Evolutionary conservation across 2,329 filamentous ascomycete genomes (phyloP).

Genomic region (Niveomyces coronatus): DNA sequence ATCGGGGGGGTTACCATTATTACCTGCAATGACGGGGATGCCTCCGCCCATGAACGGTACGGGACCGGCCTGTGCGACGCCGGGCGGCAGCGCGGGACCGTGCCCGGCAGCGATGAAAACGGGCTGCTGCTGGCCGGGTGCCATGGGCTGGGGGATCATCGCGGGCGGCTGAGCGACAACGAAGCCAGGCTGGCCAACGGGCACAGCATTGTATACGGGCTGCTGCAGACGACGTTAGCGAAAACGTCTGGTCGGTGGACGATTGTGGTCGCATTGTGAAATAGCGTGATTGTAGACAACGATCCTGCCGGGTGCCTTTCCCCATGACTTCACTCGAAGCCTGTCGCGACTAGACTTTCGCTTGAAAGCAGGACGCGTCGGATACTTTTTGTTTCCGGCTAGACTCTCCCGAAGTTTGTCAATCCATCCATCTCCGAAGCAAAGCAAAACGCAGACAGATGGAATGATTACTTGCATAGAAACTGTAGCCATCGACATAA

Average conservation of each 20-base stretch:
- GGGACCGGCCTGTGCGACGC: background rate
- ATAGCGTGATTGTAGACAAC: too few relatives aligned
- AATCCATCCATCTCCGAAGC: too few relatives aligned
- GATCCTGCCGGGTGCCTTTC: background rate
- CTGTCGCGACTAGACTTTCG: background rate
- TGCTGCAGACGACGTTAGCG: conserved; percentile 18
- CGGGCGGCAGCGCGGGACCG: background rate
- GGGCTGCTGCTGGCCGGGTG: conserved; percentile 20
- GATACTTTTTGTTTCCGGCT: too few relatives aligned
- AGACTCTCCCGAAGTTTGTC: too few relatives aligned
- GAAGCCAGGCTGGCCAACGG: conserved; percentile 20
- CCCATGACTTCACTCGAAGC: background rate
- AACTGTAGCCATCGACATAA: conserved; percentile 22
- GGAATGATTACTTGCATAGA: conserved; percentile 28
- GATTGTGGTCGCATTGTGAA: background rate
- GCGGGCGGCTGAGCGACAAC: conserved; percentile 25
- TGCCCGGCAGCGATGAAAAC: conserved; percentile 20
- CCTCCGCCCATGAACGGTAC: conserved; percentile 11
- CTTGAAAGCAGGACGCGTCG: background rate
- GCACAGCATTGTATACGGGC: conserved; percentile 19
- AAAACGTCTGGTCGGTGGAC: background rate
- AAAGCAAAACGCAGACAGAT: too few relatives aligned
- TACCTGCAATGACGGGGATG: conserved; percentile 31
- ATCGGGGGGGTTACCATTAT: conserved; percentile 32
- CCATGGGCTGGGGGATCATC: conserved; percentile 12